A percentile compares a stretch with the other conserved stretches of the same genome.
These are phyloP conservation scores for Backusella sp. DNA, from an alignment of 192 early-diverging fungal genomes.

Conservation along the genomic window DNA sequence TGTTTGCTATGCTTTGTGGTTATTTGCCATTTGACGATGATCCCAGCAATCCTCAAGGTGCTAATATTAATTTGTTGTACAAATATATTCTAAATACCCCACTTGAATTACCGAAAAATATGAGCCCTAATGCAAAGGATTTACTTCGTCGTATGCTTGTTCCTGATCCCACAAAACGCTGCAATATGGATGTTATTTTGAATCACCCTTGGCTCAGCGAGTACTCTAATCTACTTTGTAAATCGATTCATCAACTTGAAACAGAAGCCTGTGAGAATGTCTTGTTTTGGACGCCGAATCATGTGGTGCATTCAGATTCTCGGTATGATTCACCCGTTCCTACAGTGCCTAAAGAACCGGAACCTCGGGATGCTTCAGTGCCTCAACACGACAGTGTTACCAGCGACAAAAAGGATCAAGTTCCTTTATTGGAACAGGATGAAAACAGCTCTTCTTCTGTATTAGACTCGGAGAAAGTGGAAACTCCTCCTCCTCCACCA, in stretches of 20 bases:
- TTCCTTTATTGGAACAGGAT: background rate
- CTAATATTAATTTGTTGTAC: constrained; percentile 80
- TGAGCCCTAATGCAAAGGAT: constrained; percentile 71
- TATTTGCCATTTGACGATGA: constrained; percentile 90
- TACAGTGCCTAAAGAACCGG: constrained; percentile 8
- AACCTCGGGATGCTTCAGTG: background rate
- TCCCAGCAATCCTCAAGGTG: constrained; percentile 82
- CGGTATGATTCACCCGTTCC: background rate
- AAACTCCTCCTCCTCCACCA: background rate
- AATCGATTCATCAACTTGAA: constrained; percentile 17
- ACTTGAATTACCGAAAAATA: constrained; percentile 79
- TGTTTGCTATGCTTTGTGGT: constrained; percentile 89
- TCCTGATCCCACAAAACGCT: constrained; percentile 79
- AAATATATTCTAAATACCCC: constrained; percentile 82
- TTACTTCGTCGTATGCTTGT: constrained; percentile 86
- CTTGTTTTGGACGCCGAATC: constrained; percentile 8
- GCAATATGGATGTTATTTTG: constrained; percentile 69
- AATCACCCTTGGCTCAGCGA: constrained; percentile 58
- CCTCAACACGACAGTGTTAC: background rate
- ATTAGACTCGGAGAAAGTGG: background rate
- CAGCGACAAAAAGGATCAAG: background rate
- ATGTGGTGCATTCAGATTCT: constrained; percentile 13
- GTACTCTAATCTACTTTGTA: constrained; percentile 33
- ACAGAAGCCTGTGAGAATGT: constrained; percentile 9
- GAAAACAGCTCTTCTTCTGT: background rate